These are phyloP conservation scores for Sugiyamaella grinbergsii DNA, from an alignment of 1,139 yeast genomes.

Conservation along the genomic window DNA sequence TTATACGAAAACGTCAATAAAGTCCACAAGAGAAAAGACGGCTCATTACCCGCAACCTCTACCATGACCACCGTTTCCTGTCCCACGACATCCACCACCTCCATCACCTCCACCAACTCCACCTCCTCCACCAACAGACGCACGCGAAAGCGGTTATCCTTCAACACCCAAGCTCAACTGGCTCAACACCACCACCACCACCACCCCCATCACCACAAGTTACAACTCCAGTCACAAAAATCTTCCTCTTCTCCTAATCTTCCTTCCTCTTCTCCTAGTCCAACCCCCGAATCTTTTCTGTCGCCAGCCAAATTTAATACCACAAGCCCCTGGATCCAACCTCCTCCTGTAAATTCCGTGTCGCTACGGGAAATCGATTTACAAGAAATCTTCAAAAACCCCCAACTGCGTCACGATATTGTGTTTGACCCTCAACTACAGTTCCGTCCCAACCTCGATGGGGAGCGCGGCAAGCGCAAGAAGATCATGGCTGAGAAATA, in stretches of 20 bases:
- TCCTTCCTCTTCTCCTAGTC: conserved; percentile 2
- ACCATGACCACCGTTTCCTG: neutral
- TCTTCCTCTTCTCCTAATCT: conserved; percentile 17
- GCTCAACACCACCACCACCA: neutral
- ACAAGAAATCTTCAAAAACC: conserved; percentile 86
- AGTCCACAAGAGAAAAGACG: conserved; percentile 27
- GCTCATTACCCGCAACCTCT: conserved; percentile 5
- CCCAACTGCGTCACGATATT: conserved; percentile 90
- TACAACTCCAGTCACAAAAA: conserved; percentile 1
- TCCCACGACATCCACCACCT: neutral
- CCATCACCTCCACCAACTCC: neutral
- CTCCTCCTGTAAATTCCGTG: conserved; percentile 88
- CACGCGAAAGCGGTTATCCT: too few species aligned
- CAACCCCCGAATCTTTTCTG: conserved; percentile 13
- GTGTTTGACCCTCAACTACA: conserved; percentile 90
- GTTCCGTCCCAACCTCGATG: conserved; percentile 88
- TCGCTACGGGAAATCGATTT: conserved; percentile 84
- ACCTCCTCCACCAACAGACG: too few species aligned
- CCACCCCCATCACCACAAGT: neutral
- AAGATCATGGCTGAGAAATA: conserved; percentile 74
- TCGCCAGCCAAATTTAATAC: conserved; percentile 23
- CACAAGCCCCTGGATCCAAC: conserved; percentile 39
- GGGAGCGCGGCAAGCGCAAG: conserved; percentile 83
- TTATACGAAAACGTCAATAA: conserved; percentile 25
- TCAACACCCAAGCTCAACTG: neutral